These are phyloP conservation scores for Blastobotrys persicus DNA, from an alignment of 1,139 yeast genomes.

Conservation along the genomic window DNA sequence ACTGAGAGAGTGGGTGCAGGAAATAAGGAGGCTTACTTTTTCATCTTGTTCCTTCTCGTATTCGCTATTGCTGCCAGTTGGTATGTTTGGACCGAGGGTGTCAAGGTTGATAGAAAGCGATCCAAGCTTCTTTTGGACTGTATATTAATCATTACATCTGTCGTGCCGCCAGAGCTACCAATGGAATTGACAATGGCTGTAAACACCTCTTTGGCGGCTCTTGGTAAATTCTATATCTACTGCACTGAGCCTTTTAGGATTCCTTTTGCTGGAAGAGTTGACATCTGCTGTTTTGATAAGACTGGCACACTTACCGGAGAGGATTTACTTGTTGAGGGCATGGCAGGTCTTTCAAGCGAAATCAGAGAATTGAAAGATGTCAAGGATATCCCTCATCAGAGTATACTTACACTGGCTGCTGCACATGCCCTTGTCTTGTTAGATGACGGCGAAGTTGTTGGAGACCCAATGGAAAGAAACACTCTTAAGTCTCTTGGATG, in stretches of 20 bases:
- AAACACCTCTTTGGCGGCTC: slow-evolving; percentile 81
- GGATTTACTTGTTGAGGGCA: slow-evolving; percentile 92
- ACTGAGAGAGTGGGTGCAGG: slow-evolving; percentile 97
- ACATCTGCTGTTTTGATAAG: slow-evolving; percentile 97
- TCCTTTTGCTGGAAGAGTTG: slow-evolving; percentile 97
- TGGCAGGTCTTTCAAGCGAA: slow-evolving; percentile 69
- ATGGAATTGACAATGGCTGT: slow-evolving; percentile 99
- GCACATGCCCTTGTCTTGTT: slow-evolving; percentile 93
- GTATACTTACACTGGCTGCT: slow-evolving; percentile 79
- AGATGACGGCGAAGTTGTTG: slow-evolving; percentile 96
- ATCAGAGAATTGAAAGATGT: slow-evolving; percentile 58
- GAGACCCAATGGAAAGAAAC: slow-evolving; percentile 99
- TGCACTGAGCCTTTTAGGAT: slow-evolving; percentile 99
- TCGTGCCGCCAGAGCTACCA: slow-evolving; percentile 98
- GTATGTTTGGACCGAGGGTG: slow-evolving; percentile 99
- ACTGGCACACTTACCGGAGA: slow-evolving; percentile 98
- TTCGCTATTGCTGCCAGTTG: slow-evolving; percentile 96
- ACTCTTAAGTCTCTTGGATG: slow-evolving; percentile 86
- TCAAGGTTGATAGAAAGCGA: slow-evolving; percentile 91
- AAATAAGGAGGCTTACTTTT: slow-evolving; percentile 88
- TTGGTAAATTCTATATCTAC: slow-evolving; percentile 82
- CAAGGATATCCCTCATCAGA: slow-evolving; percentile 59
- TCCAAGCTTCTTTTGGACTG: slow-evolving; percentile 92
- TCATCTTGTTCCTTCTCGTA: slow-evolving; percentile 80
- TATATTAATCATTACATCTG: slow-evolving; percentile 92